Percentiles rank a stretch among this genome's conserved stretches.
Conservation (phyloP, 768 basidiomycete species). For the Boletus subcaerulescens region DNA sequence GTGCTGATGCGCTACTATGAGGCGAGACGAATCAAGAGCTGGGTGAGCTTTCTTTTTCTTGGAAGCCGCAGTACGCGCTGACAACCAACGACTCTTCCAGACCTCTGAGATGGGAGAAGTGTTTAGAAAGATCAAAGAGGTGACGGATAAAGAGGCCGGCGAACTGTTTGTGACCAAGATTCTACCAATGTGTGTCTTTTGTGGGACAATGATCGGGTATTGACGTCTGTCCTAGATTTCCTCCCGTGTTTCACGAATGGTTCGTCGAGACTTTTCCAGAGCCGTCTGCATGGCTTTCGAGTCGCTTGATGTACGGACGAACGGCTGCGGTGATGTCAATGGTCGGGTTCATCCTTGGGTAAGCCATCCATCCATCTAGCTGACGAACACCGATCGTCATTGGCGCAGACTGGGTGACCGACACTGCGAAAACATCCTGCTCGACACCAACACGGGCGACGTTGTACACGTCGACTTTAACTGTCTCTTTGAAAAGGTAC, state of each 20-base stretch:
- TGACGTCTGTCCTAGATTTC: conserved; percentile 45
- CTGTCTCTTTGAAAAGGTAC: conserved; percentile 93
- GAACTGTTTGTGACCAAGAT: conserved; percentile 53
- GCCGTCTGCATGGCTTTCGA: conserved; percentile 89
- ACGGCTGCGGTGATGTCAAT: conserved; percentile 98
- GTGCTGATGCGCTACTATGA: conserved; percentile 72
- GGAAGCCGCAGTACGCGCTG: not conserved
- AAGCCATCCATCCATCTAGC: not conserved
- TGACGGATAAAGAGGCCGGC: conserved; percentile 47
- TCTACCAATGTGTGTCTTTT: conserved; percentile 49
- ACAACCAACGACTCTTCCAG: conserved; percentile 31
- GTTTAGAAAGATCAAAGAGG: conserved; percentile 52
- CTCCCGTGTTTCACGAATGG: conserved; percentile 95
- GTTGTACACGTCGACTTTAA: conserved; percentile 97
- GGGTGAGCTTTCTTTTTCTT: conserved; percentile 38
- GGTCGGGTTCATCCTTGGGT: conserved; percentile 97
- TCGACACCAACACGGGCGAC: conserved; percentile 86
- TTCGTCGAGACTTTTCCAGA: conserved; percentile 97
- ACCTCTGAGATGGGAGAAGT: conserved; percentile 41
- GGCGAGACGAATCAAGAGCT: conserved; percentile 41
- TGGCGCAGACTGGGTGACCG: conserved; percentile 85
- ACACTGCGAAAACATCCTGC: conserved; percentile 93
- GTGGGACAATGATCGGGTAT: not conserved
- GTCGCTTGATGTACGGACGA: conserved; percentile 80
- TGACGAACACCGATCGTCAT: not conserved